Base-by-base conservation (phyloP, 306 rosid genomes). In the Canavalia ensiformis region DNA sequence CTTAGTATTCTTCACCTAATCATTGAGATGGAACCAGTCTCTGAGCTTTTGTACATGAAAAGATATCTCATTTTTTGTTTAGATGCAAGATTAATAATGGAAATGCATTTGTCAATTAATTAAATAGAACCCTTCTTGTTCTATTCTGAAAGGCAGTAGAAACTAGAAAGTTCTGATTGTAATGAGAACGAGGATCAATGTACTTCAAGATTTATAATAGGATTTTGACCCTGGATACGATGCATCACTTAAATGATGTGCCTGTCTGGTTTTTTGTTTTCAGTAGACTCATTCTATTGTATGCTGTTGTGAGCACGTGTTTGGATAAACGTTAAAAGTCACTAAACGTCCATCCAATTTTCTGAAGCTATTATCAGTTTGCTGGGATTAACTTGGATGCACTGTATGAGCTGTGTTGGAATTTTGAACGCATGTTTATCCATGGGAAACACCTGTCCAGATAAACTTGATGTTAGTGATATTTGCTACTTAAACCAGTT, bases 1-100 rank as follows among this genome's bases (percentile, higher is more conserved):
- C 74, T 84, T 94, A 79, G 97, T 94, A 59, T 94, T 94, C 87
- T 81, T 94, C 83, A 90, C 95, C 72, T 94, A 92, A 83, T 79
- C 84, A 45, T 42, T 54, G 82, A 74, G 47, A 39, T 50, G 63
- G 60, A 74, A 31, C 82, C 10, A 18, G 12, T 62, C 79, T 81
- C 68, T 49, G 42, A 74, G 60, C 68, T 52, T 74, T 82, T 75
- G 70, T 78, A 81, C 85, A 69, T 39, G 82, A 70, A 67, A 52
- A 75, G 63, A 18, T 35, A 44, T 80, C 68, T 72, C 71, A 59
- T 25, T 42, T 57, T 79, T 65, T 13, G 59, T 62, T 60, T 52
- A 72, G 79, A 74, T 74, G 73, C 70, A 31, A 58, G 25, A 76
- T 60, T 68, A 68, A 68, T 31, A 66, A 67, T 76, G 45, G 50